A percentile compares a stretch with the other conserved stretches of the same genome.
Conservation (phyloP, 73 alveolate species). For the Loxodes magnus region DNA sequence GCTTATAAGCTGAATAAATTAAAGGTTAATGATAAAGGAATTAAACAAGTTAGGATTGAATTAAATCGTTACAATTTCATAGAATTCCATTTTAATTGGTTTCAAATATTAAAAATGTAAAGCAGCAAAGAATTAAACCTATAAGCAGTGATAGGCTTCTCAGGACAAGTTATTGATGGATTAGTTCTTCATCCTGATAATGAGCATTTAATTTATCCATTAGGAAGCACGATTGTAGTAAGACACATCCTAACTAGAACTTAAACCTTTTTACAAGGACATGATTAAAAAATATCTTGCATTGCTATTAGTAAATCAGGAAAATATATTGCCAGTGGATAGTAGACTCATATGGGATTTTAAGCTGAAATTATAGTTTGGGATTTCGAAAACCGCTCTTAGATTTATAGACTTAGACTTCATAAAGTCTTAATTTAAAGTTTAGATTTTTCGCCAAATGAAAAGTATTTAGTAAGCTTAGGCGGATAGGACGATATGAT, state of each 20-base stretch:
- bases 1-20: no score
- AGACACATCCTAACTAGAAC: slow-evolving; percentile 68
- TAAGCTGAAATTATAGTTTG: slow-evolving; percentile 83
- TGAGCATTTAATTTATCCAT: slow-evolving; percentile 86
- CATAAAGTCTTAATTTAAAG: slow-evolving; percentile 76
- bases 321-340: slow-evolving; percentile 75
- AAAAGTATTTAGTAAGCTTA: slow-evolving; percentile 68
- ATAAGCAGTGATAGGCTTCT: slow-evolving; percentile 42
- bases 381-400: slow-evolving; percentile 67
- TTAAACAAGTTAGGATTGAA: no score
- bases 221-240: slow-evolving; percentile 84
- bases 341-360: slow-evolving; percentile 83
- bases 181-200: slow-evolving; percentile 88
- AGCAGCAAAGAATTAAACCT: slow-evolving; percentile 46
- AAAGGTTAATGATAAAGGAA: no score
- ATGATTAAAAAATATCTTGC: slow-evolving; percentile 66
- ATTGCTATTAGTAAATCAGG: slow-evolving; percentile 73
- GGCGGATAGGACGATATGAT: slow-evolving; percentile 90
- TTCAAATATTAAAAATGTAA: no score
- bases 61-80: no score
- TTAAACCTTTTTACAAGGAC: slow-evolving; percentile 54
- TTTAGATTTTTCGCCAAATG: slow-evolving; percentile 69
- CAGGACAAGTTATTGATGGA: slow-evolving; percentile 72
- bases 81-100: no score
- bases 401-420: slow-evolving; percentile 65